Conservation (phyloP, 352 stramenopile genomes). For the Globisporangium irregulare region DNA sequence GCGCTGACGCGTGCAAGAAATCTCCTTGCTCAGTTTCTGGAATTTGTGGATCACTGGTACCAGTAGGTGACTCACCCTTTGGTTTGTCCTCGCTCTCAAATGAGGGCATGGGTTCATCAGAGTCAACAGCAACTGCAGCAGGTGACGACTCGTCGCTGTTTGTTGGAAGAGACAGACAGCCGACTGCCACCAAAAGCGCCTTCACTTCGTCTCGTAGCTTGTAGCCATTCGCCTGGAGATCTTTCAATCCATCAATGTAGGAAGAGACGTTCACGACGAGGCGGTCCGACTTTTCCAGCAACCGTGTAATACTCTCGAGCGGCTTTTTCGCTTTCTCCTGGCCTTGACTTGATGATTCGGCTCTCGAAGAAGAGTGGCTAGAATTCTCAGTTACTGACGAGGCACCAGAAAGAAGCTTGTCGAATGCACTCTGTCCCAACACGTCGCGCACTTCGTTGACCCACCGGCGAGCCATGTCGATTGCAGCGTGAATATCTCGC, state of each 20-base stretch:
- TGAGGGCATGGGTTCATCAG: conserved; percentile 8
- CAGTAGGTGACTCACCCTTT: not conserved
- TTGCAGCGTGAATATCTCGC: conserved; percentile 63
- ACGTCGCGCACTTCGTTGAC: conserved; percentile 73
- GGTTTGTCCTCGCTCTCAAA: not conserved
- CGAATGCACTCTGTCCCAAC: conserved; percentile 52
- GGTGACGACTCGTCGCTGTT: conserved; percentile 10
- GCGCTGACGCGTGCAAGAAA: conserved; percentile 42
- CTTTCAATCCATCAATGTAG: conserved; percentile 57
- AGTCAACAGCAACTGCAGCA: conserved; percentile 7
- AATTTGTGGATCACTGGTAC: not conserved
- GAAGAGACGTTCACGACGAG: conserved; percentile 64
- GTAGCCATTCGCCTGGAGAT: conserved; percentile 48
- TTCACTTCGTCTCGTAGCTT: conserved; percentile 46
- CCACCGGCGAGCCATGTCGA: conserved; percentile 72
- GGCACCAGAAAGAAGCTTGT: conserved; percentile 52
- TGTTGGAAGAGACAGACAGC: conserved; percentile 25
- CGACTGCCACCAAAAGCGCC: conserved; percentile 56
- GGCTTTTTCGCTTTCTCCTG: conserved; percentile 58
- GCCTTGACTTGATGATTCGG: conserved; percentile 1
- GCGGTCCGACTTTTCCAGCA: conserved; percentile 61
- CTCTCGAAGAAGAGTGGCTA: conserved; percentile 1
- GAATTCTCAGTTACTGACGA: conserved; percentile 16
- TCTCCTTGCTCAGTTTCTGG: conserved; percentile 19
- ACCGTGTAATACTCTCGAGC: conserved; percentile 58